A percentile compares a stretch with the other conserved stretches of the same genome.
These are phyloP conservation scores for Sporothrix luriei DNA, from an alignment of 2,329 filamentous ascomycete genomes.

Conservation along the genomic window DNA sequence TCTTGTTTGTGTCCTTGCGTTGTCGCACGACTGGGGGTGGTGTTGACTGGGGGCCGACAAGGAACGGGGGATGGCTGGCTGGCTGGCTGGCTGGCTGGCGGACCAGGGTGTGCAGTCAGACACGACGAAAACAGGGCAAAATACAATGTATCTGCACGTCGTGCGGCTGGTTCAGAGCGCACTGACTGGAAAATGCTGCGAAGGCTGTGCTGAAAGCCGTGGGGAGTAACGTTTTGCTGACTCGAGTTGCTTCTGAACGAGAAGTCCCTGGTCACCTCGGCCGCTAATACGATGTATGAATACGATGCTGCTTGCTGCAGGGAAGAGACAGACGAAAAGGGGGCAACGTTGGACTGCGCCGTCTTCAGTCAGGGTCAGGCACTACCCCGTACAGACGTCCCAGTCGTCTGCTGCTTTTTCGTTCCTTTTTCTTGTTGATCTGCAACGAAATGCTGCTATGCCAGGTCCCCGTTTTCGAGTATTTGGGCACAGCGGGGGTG, in stretches of 20 bases:
- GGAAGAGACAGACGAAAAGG: slow-evolving; percentile 20
- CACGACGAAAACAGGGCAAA: slow-evolving; percentile 7
- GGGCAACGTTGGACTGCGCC: background rate
- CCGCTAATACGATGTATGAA: slow-evolving; percentile 20
- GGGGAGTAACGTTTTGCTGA: background rate
- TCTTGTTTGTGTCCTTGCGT: slow-evolving; percentile 39
- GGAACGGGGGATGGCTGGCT: slow-evolving; percentile 12
- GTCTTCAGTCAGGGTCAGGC: background rate
- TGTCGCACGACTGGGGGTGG: slow-evolving; percentile 46
- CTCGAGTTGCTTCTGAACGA: slow-evolving; percentile 13
- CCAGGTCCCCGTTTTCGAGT: slow-evolving; percentile 26
- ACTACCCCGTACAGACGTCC: background rate
- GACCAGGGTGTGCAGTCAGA: slow-evolving; percentile 3
- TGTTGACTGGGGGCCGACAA: slow-evolving; percentile 19
- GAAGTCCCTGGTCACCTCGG: slow-evolving; percentile 5
- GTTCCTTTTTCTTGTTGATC: slow-evolving; percentile 9
- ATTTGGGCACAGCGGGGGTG: slow-evolving; percentile 14
- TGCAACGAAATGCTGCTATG: slow-evolving; percentile 23
- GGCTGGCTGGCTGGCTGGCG: background rate
- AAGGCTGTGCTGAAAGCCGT: slow-evolving; percentile 12
- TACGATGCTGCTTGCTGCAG: slow-evolving; percentile 24
- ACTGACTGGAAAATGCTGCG: background rate
- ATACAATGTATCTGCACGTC: slow-evolving; percentile 8
- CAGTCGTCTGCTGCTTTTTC: background rate
- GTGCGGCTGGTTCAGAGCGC: slow-evolving; percentile 17